Percentiles rank a stretch among this genome's conserved stretches.
These are phyloP conservation scores for Escallonia herrerae DNA, from an alignment of 129 eudicot genomes.

Conservation along the genomic window DNA sequence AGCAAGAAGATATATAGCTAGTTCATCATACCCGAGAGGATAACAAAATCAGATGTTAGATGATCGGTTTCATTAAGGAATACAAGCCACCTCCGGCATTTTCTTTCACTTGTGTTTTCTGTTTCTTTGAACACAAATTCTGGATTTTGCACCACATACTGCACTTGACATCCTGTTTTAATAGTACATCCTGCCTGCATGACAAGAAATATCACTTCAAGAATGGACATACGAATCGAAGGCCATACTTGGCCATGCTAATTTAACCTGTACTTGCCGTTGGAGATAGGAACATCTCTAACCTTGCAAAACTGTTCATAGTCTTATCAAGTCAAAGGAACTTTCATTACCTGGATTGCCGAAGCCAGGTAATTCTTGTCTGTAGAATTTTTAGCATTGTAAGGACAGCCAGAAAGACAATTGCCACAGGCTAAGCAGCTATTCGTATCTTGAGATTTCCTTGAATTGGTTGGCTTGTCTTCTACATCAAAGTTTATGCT, in stretches of 20 bases:
- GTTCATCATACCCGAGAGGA: constrained; percentile 32
- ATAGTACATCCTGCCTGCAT: constrained; percentile 44
- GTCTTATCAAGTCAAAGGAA: too few relatives aligned
- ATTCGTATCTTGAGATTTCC: constrained; percentile 6
- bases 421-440: constrained; percentile 41
- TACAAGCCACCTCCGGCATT: constrained; percentile 41
- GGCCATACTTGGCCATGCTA: too few relatives aligned
- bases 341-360: constrained; percentile 16
- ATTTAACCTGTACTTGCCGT: too few relatives aligned
- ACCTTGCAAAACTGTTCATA: too few relatives aligned
- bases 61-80: constrained; percentile 35
- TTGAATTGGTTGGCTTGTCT: constrained; percentile 9
- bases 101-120: constrained; percentile 6
- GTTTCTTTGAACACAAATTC: not conserved
- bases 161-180: constrained; percentile 41
- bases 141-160: constrained; percentile 32
- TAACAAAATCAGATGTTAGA: constrained; percentile 34
- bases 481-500: constrained; percentile 34
- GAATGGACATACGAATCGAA: too few relatives aligned
- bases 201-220: not conserved
- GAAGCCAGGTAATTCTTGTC: constrained; percentile 34
- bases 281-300: too few relatives aligned
- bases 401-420: constrained; percentile 46
- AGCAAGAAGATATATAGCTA: too few relatives aligned
- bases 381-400: constrained; percentile 36